phyloP scores from a whole-genome alignment of 768 basidiomycete species.

The Pleurotus giganteus region DNA sequence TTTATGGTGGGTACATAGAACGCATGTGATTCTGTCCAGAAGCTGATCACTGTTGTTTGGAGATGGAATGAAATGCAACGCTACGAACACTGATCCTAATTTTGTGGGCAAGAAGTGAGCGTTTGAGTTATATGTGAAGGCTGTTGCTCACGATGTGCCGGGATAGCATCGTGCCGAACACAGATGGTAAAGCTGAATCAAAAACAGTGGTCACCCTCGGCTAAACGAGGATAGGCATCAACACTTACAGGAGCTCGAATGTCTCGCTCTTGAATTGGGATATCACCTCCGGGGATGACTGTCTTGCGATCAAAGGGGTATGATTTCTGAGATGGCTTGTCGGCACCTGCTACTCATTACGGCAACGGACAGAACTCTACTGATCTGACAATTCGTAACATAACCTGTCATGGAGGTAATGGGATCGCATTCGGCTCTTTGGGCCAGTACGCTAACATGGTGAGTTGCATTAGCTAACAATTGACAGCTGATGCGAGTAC shows the following conservation, averaged over 20 bases:
- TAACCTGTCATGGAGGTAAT: slow-evolving; percentile 57
- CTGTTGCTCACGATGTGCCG: not conserved
- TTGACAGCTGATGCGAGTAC: not conserved
- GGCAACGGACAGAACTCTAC: slow-evolving; percentile 45
- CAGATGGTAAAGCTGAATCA: slow-evolving; percentile 42
- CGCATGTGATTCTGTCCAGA: not conserved
- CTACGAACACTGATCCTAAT: slow-evolving; percentile 50
- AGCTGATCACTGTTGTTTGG: slow-evolving; percentile 22
- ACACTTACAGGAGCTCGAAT: slow-evolving; percentile 51
- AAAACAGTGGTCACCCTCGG: not conserved
- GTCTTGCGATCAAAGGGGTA: slow-evolving; percentile 63
- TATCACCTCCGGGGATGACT: slow-evolving; percentile 63
- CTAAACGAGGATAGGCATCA: slow-evolving; percentile 35
- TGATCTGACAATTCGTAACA: slow-evolving; percentile 44
- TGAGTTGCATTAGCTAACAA: slow-evolving; percentile 19
- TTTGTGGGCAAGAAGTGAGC: slow-evolving; percentile 50
- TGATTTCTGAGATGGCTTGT: slow-evolving; percentile 15
- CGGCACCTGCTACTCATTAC: not conserved
- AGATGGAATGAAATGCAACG: slow-evolving; percentile 58
- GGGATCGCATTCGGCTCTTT: slow-evolving; percentile 61
- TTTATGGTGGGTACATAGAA: slow-evolving; percentile 12
- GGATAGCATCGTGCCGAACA: slow-evolving; percentile 53
- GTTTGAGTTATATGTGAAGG: not conserved
- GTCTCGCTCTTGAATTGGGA: slow-evolving; percentile 55
- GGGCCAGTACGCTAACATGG: slow-evolving; percentile 54